Base-by-base conservation (phyloP, 139 green algal species). In the Haematococcus lacustris region DNA sequence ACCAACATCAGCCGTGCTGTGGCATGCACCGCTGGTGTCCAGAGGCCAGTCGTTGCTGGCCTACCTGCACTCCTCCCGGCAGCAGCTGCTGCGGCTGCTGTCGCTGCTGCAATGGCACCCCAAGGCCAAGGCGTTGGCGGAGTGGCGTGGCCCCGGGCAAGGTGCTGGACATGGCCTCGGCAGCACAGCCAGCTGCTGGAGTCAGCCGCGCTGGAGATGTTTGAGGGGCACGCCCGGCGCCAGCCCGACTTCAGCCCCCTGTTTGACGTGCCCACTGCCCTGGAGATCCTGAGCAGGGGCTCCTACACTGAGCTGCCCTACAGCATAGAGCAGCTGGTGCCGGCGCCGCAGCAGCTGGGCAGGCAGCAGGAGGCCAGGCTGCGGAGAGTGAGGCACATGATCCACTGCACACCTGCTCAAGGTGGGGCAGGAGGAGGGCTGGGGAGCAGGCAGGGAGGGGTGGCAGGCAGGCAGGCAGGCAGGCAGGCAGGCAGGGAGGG, bases 241-340 rank as follows among this genome's bases (percentile, higher is more conserved):
- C 51, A 65, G 34, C 38, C 37, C 13, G 30, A 60, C 3, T 85
- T 75, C 57, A 66, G 64, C 38, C 77, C 77, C 41, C 79, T 78
- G 68, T 77, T 68, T 59, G 79, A 85, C 64, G 75, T 85, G 33
- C 75, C 77, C 26, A 82, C 79, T 39, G 79, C 79, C 7, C 32
- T 80, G 34, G 79, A 85, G 43, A 69, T 80, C 39, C 71, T 85
- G 21, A 75, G 51, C 3, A 85, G 68, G 81, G 79, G 79, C 59
- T 75, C 69, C 21, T 84, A 84, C 74, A 50, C 63, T 38, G 71
- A 84, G 66, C 74, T 84, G 38, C 79, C 79, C 17, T 76, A 67
- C 25, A 66, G 70, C 75, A 84, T 84, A 30, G 61, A 79, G 71
- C 39, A 77, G 40, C 60, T 75, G 37, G n/a, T 47, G 60, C 17